Conservation (phyloP, 495 filamentous ascomycete genomes). For the Neurospora africana region DNA sequence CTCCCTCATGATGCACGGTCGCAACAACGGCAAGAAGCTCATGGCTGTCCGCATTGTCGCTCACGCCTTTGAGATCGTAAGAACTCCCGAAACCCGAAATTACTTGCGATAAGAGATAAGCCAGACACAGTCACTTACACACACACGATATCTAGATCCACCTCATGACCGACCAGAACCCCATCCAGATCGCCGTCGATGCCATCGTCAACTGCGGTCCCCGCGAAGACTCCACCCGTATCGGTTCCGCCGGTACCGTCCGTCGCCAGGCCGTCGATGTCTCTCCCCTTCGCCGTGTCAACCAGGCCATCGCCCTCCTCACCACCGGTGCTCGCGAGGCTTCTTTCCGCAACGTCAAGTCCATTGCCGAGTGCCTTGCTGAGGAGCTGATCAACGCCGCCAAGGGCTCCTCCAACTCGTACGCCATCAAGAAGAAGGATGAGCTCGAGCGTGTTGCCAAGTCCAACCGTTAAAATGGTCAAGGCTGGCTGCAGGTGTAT, state of each 20-base stretch:
- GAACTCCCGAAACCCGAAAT: constrained; percentile 16
- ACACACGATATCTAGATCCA: constrained; percentile 57
- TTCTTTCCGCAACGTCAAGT: constrained; percentile 98
- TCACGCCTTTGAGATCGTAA: constrained; percentile 97
- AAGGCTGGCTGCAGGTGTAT: constrained; percentile 23
- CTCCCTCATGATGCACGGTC: constrained; percentile 99
- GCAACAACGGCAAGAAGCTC: constrained; percentile 99
- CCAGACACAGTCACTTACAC: not conserved
- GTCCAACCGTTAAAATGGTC: constrained; percentile 80
- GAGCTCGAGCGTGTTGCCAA: constrained; percentile 99
- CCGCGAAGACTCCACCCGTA: constrained; percentile 99
- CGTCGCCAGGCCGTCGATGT: constrained; percentile 99
- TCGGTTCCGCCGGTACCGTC: constrained; percentile 97
- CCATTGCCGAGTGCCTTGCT: constrained; percentile 92
- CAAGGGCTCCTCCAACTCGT: constrained; percentile 99
- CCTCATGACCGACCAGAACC: constrained; percentile 99
- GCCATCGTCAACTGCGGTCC: constrained; percentile 99
- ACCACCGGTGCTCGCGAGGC: constrained; percentile 97
- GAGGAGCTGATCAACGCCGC: constrained; percentile 99
- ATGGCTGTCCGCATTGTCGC: constrained; percentile 99
- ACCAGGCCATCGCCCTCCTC: constrained; percentile 96
- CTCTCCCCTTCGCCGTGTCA: constrained; percentile 96
- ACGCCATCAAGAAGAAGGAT: constrained; percentile 99
- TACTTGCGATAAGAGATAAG: not conserved
- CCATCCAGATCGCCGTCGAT: constrained; percentile 97